Conservation (phyloP, 495 filamentous ascomycete genomes). For the Lasiosphaeris hirsuta region DNA sequence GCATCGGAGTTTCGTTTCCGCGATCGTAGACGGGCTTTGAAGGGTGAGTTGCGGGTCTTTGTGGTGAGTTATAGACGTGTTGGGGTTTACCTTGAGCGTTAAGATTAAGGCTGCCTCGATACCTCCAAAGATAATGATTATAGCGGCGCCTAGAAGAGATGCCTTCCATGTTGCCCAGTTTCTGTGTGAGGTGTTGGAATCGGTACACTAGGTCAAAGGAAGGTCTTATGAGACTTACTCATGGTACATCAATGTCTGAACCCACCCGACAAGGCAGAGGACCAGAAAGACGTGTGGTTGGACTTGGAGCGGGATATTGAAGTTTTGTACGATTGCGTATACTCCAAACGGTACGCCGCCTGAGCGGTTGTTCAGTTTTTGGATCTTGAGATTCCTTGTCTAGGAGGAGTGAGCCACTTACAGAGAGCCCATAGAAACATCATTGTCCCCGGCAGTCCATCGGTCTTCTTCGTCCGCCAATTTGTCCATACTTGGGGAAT, state of each 20-base stretch:
- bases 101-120: constrained; percentile 61
- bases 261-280: constrained; percentile 64
- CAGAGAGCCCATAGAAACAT: constrained; percentile 72
- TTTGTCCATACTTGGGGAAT: constrained; percentile 65
- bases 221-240: constrained; percentile 40
- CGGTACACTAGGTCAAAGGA: too few species aligned
- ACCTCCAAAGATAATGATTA: constrained; percentile 51
- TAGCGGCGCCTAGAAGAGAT: constrained; percentile 35
- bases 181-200: constrained; percentile 25
- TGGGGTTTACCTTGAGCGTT: constrained; percentile 51
- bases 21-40: constrained; percentile 49
- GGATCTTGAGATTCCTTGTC: not conserved
- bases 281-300: constrained; percentile 69
- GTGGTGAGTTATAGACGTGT: too few species aligned
- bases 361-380: constrained; percentile 3
- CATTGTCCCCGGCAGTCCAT: constrained; percentile 69
- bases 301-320: constrained; percentile 72
- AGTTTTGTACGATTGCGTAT: constrained; percentile 53
- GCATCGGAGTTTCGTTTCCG: constrained; percentile 50
- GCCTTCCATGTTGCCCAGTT: constrained; percentile 53
- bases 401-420: constrained; percentile 27
- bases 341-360: constrained; percentile 46
- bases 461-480: constrained; percentile 65
- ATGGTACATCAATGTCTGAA: constrained; percentile 61
- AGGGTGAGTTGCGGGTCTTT: not conserved